Base-by-base conservation (phyloP, 768 basidiomycete genomes). In the Suillus plorans region DNA sequence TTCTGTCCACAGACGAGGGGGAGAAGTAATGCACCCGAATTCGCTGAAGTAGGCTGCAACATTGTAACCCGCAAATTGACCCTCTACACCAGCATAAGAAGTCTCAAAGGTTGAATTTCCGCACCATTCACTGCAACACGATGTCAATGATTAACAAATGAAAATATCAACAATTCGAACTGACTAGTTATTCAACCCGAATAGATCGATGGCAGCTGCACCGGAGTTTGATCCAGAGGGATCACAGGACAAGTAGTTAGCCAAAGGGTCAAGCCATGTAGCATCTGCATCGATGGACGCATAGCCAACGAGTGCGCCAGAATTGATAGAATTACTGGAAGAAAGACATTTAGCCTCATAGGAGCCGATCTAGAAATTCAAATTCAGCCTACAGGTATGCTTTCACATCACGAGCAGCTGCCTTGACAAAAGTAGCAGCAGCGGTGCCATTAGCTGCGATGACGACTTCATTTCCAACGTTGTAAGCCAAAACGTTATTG, bases 41-140 rank as follows among this genome's bases (percentile, higher is more conserved):
- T 94, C 93, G 73, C 91, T 91, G 79, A 97, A 93, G 81, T 97
- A 96, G 10, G 94, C 92, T 2, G 86, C 86, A 34, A 96, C 85
- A 64, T 92, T 92, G 75, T 87, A 90, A 66, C 80, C 76, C 25
- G 84, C 80, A 70, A 85, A 93, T 22, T 84, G 81, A 41, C 72
- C 76, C 22, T 86, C 85, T 56, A 82, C 83, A 39, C 68, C 75
- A 56, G 85, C 81, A 75, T 92, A 94, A 5, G 86, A 80, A 10
- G 74, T 74, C 61, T 84, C 70, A 73, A 87, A 86, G 12, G 79
- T 85, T 5, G 85, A 85, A 66, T 83, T 78, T 47, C 94, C 94
- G 74, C 94, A 95, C 91, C 91, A 95, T 69, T 89, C 84, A 70
- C 94, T 95, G 69, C 57, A 76, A 58, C 53, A 63, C 42, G 5